Percentiles rank a stretch among this genome's conserved stretches.
These are phyloP conservation scores for Cyberlindnera mycetangii DNA, from an alignment of 805 yeast species.

Conservation along the genomic window DNA sequence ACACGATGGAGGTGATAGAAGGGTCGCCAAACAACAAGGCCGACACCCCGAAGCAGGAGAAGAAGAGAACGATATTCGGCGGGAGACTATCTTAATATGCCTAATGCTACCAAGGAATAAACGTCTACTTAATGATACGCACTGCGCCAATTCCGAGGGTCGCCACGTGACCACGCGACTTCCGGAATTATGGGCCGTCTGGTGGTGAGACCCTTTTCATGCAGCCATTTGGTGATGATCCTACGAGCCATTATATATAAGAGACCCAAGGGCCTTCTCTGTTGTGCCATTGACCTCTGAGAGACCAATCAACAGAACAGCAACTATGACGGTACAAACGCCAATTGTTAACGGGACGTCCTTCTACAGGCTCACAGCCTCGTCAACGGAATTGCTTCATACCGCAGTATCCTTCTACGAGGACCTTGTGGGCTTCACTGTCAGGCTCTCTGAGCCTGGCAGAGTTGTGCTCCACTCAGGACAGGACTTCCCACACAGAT, in stretches of 20 bases:
- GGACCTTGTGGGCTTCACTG: slow-evolving; percentile 37
- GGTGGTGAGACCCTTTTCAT: slow-evolving; percentile 5
- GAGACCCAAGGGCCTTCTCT: no score
- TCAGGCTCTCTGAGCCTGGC: no score
- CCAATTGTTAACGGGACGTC: slow-evolving; percentile 58
- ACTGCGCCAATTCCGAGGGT: neutral
- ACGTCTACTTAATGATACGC: neutral
- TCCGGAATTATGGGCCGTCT: neutral
- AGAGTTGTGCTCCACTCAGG: slow-evolving; percentile 32
- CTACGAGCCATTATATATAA: neutral
- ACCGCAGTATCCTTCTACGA: slow-evolving; percentile 57
- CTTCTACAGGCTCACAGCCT: slow-evolving; percentile 50
- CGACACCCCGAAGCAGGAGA: neutral
- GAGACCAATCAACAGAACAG: neutral
- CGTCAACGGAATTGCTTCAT: slow-evolving; percentile 40
- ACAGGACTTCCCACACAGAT: slow-evolving; percentile 27
- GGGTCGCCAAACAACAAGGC: slow-evolving; percentile 24
- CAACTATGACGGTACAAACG: slow-evolving; percentile 14
- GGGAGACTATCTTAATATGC: neutral
- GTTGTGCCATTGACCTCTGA: neutral
- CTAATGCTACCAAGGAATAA: neutral
- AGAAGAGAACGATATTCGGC: slow-evolving; percentile 4
- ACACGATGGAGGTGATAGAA: slow-evolving; percentile 21
- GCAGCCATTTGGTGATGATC: slow-evolving; percentile 3
- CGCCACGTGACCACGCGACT: neutral